These are phyloP conservation scores for Irpex lacteus DNA, from an alignment of 1,284 basidiomycete genomes.

Conservation along the genomic window DNA sequence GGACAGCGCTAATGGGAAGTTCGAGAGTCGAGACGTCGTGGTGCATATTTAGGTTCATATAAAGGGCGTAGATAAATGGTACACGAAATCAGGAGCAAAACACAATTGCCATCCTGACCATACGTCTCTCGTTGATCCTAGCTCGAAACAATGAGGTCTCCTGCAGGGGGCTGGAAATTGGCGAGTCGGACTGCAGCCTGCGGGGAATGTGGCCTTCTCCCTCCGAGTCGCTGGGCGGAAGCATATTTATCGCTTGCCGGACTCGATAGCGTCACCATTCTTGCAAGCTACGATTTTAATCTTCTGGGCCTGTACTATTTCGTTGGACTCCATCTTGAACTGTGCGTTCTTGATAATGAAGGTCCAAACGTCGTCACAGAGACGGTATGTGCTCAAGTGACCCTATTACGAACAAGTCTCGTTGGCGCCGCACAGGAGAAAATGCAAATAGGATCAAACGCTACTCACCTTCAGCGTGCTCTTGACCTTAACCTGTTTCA, in stretches of 20 bases:
- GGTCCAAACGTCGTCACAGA: constrained; percentile 97
- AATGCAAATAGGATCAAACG: background rate
- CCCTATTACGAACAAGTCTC: constrained; percentile 48
- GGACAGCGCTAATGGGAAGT: background rate
- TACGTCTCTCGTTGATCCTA: background rate
- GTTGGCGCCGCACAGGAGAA: background rate
- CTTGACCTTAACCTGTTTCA: constrained; percentile 90
- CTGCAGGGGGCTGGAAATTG: background rate
- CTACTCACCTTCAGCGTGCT: constrained; percentile 78
- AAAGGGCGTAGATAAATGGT: background rate
- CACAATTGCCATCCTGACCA: background rate
- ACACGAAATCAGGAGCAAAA: background rate
- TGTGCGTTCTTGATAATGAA: constrained; percentile 90
- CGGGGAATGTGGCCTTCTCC: background rate
- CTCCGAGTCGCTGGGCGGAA: background rate
- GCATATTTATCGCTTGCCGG: constrained; percentile 56
- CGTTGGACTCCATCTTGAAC: constrained; percentile 94
- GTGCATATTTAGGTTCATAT: background rate
- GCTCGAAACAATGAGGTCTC: background rate
- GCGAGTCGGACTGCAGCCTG: background rate
- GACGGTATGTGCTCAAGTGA: constrained; percentile 87
- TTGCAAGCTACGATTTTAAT: constrained; percentile 98
- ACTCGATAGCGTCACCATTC: constrained; percentile 82
- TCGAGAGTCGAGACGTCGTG: background rate
- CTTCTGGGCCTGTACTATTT: constrained; percentile 71